Conservation (phyloP, 345 rosid genomes). For the Trapa incisa region DNA sequence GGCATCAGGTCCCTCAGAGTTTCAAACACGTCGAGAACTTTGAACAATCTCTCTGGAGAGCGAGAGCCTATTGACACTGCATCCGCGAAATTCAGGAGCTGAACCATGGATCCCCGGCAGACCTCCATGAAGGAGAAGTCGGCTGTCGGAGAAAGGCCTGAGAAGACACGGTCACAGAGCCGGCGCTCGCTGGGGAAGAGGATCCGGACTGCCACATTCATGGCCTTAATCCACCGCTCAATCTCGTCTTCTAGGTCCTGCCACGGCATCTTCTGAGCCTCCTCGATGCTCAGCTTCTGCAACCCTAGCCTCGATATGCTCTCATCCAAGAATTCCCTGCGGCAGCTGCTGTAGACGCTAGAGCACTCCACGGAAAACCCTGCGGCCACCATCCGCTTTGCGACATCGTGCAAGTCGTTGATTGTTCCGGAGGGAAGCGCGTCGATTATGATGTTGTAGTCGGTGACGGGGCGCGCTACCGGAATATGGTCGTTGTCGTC, state of each 20-base stretch:
- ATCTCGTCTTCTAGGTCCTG: conserved; percentile 69
- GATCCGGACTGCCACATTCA: conserved; percentile 55
- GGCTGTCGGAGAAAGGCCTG: conserved; percentile 51
- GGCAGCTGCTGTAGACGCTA: conserved; percentile 60
- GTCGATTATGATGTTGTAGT: conserved; percentile 71
- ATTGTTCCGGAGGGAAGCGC: conserved; percentile 74
- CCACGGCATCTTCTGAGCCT: conserved; percentile 73
- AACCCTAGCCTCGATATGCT: conserved; percentile 67
- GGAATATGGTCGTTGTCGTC: conserved; percentile 39
- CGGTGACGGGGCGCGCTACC: conserved; percentile 64
- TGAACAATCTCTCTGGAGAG: conserved; percentile 79
- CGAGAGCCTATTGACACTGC: conserved; percentile 65
- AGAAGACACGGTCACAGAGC: conserved; percentile 76
- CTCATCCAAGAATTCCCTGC: conserved; percentile 76
- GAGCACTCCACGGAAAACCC: conserved; percentile 66
- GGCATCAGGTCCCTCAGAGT: conserved; percentile 72
- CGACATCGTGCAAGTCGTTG: conserved; percentile 73
- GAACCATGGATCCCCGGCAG: conserved; percentile 65
- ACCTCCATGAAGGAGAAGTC: conserved; percentile 92
- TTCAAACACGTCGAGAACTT: conserved; percentile 76
- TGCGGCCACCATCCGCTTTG: conserved; percentile 75
- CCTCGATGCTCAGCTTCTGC: conserved; percentile 64
- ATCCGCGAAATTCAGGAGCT: conserved; percentile 62
- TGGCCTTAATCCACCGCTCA: conserved; percentile 79
- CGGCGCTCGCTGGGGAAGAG: conserved; percentile 90